Conservation (phyloP, 225 moss, liverwort and hornwort species). For the Climacium dendroides region DNA sequence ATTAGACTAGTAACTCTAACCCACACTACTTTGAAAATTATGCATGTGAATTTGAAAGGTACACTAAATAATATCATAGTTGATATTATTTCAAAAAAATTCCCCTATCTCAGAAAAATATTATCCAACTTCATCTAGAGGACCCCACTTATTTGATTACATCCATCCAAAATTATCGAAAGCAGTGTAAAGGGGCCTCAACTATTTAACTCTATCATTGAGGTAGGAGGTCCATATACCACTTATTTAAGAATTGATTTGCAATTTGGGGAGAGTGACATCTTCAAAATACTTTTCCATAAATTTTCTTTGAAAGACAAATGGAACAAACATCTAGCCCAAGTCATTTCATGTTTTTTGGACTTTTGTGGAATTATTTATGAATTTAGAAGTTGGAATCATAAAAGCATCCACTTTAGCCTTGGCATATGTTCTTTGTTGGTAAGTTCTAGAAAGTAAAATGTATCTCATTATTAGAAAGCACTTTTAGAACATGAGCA, state of each 20-base stretch:
- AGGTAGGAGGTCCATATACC: not conserved
- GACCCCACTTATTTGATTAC: rapidly evolving
- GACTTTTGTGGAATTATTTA: not conserved
- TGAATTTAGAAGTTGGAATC: not conserved
- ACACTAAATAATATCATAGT: no score
- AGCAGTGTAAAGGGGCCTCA: not conserved
- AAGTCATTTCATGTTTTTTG: not conserved
- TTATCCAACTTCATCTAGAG: no score
- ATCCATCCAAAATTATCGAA: not conserved
- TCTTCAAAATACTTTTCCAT: not conserved
- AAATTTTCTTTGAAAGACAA: not conserved
- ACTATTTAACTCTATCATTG: not conserved
- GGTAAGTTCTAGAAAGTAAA: not conserved
- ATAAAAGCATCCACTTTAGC: not conserved
- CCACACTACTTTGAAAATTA: not conserved
- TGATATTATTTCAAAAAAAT: not conserved
- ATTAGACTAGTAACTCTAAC: not conserved
- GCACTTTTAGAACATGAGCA: rapidly evolving
- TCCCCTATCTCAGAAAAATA: not conserved
- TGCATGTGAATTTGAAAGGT: not conserved
- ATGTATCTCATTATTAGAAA: not conserved
- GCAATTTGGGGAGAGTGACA: rapidly evolving
- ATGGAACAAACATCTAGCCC: not conserved
- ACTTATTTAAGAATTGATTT: not conserved
- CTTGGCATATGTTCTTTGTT: not conserved